Evolutionary conservation across 768 basidiomycete species (phyloP), one percentile per base, ranked within the genome.

Genomic region (Imleria badia): DNA sequence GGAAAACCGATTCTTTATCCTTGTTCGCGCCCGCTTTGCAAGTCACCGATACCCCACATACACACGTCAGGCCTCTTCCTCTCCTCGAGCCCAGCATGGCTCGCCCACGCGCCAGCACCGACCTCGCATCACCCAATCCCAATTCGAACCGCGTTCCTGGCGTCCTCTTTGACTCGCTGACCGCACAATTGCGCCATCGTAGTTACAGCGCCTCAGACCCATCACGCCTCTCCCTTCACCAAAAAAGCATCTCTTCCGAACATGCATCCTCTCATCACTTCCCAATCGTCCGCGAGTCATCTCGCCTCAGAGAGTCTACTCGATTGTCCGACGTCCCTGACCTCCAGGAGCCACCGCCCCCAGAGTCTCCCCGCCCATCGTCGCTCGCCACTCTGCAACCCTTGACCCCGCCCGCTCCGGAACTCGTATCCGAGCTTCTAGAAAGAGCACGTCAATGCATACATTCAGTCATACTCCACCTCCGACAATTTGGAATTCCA

Each of bases 391-490:
- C 86, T 33, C 84, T 83, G 53, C 74, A 80, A 60, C 68, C 76
- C 6, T 65, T 87, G 14, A 60, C 80, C 36, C 80, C 85, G 26
- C 69, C 83, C 45, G 66, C 82, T 42, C 83, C 83, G 5, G 80
- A 84, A 60, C 66, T 76, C 38, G 75, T 87, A 41, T 74, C 82
- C 13, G 82, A 88, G 56, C 72, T 94, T 59, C 77, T 85, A 17
- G 74, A 81, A 53, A 71, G 77, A 41, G 75, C 84, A 29, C 76
- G 80, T 56, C 71, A 75, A 33, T 76, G 84, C 40, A 87, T 91
- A 52, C 77, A 80, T 45, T 75, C 81, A 36, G 80, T 91, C 12
- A 74, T 86, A 11, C 76, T 83, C 13, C 83, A 80, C 59, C 75
- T 90, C 19, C 80, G 80, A 59, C 62, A 77, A 10, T 72, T 78